Conservation (phyloP, 2,329 filamentous ascomycete species). For the Talaromyces sp. region DNA sequence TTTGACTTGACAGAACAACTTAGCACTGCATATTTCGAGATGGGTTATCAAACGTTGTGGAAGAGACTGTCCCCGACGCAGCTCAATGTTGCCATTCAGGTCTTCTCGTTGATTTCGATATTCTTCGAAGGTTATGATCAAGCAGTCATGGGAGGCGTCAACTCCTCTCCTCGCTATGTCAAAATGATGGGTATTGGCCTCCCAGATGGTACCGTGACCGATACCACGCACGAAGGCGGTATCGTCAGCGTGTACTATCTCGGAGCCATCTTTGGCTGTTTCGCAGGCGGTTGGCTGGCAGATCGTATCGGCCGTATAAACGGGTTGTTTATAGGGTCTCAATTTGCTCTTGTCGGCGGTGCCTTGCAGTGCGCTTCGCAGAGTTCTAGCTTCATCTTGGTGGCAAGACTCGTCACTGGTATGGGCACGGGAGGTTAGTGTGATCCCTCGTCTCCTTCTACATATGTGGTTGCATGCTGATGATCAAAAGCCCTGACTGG, state of each 20-base stretch:
- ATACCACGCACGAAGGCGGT: constrained; percentile 52
- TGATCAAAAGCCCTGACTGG: constrained; percentile 42
- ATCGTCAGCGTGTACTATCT: constrained; percentile 56
- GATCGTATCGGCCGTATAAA: constrained; percentile 56
- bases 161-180: constrained; percentile 41
- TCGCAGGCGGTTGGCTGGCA: constrained; percentile 51
- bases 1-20: neutral
- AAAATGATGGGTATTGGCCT: constrained; percentile 46
- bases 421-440: constrained; percentile 50
- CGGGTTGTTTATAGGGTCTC: constrained; percentile 48
- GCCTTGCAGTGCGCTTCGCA: constrained; percentile 49
- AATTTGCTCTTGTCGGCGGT: constrained; percentile 52
- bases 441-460: neutral
- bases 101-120: constrained; percentile 36
- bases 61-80: constrained; percentile 44
- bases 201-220: constrained; percentile 48
- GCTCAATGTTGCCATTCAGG: constrained; percentile 42
- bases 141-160: constrained; percentile 56
- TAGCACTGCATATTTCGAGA: constrained; percentile 21
- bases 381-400: constrained; percentile 50
- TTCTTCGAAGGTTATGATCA: constrained; percentile 54
- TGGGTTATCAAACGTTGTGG: constrained; percentile 46
- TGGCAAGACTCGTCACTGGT: constrained; percentile 52
- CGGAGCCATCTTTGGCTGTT: constrained; percentile 53
- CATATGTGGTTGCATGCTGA: neutral